Evolutionary conservation across 768 basidiomycete species (phyloP), one percentile per base, ranked within the genome.

Genomic region (Porphyrellus cyaneotinctus): DNA sequence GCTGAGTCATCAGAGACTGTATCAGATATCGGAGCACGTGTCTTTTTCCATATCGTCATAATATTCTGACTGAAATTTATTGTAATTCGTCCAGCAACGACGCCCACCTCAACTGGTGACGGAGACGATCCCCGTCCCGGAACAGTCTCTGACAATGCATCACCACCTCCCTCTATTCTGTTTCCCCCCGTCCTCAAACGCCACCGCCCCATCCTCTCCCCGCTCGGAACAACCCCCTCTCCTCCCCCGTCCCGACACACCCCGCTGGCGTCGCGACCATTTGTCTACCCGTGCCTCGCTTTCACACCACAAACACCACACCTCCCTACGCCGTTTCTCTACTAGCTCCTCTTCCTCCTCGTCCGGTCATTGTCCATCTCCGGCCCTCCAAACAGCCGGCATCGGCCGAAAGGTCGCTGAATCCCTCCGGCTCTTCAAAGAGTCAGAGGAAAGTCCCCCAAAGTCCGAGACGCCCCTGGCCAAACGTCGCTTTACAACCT

Each of bases 371-470:
- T 24, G 22, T 28, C 31, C 47, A 0, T 51, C 55, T 26, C 61
- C 53, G 13, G 45, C 60, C 24, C 52, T 56, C 22, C 43, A 52
- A n/a, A 58, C 54, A 7, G 35, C 64, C 2, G 83, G 82, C 18
- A 87, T 84, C 43, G 85, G 88, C 28, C 82, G 90, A 59, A 92
- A 92, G 67, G 89, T 92, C 30, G 90, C 90, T 2, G 88, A 85
- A 12, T 83, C 85, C 6, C 75, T 92, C 12, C 84, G 90, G 59
- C 76, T 92, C 12, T 92, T 92, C 76, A 90, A 86, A 61, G 87
- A 89, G 71, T 84, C 87, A 20, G 75, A 75, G 50, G 68, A 73
- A 42, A 62, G 70, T 26, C 64, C 69, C 17, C 51, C 61, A 17
- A 53, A 62, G 15, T 53, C 69, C 3, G 62, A 63, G 5, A 58